Base-by-base conservation (phyloP, 2,329 filamentous ascomycete species). In the Chaetomiaceae sp. region DNA sequence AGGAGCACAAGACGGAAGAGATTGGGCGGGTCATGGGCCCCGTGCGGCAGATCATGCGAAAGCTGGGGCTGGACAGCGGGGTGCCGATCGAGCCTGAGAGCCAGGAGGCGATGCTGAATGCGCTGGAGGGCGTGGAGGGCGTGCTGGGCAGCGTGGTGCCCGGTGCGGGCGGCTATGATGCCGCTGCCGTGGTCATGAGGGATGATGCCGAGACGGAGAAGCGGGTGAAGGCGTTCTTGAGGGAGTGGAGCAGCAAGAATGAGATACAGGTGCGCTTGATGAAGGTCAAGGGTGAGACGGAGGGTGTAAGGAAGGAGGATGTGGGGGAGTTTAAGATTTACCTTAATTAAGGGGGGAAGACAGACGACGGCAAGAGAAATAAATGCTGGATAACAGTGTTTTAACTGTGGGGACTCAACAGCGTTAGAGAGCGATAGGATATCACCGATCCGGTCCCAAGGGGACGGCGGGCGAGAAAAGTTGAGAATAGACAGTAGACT, bases 111-210 rank as follows among this genome's bases (percentile, higher is more conserved):
- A 73, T 99, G 53, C 72, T 99, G 31, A 87, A 99, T 68, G 87
- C 83, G 9, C 76, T 92, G 51, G 79, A 61, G 31, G 63, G 60
- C 4, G 71, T 96, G 1, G 77, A 86, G 0, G 93, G 92, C 5
- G 90, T 97, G 3, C 81, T 91, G 57, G 91, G 90, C 0, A 93
- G 91, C 0, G 89, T 97, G 0, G 93, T 96, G 0, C 93, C 93
- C 0, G 93, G 93, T 0, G 93, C 93, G 0, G 93, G 93, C 9
- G 93, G 93, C 0, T 96, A 87, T 63, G 93, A 99, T 73, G 93
- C 93, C 1, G 77, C 96, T 49, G 87, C 86, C 1, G 67, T 99
- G 54, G 68, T 99, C 53, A 81, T 96, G 57, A 77, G 79, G 61
- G 88, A 96, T 61, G 82, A 87, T 47, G 75, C 74, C 31, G 77